Evolutionary conservation across 768 basidiomycete species (phyloP).

Genomic region (Cyathus striatus): DNA sequence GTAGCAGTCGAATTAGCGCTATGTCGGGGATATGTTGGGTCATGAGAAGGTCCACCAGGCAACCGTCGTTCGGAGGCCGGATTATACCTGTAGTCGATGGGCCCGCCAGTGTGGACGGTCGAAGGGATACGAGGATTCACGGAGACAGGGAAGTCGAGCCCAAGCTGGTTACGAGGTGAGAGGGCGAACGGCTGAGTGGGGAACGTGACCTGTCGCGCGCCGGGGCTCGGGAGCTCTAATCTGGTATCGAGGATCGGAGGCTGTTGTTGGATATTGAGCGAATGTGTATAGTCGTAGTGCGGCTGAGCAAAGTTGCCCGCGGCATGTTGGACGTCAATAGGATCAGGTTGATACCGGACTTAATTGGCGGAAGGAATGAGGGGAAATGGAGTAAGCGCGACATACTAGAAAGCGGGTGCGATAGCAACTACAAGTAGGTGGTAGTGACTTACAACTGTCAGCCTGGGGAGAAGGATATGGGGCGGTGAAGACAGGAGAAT

Average conservation of each 20-base stretch:
- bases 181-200: constrained; percentile 31
- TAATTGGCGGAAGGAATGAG: constrained; percentile 41
- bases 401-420: constrained; percentile 34
- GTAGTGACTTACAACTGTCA: constrained; percentile 53
- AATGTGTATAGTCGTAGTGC: constrained; percentile 46
- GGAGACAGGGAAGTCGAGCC: constrained; percentile 35
- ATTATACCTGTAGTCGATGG: constrained; percentile 32
- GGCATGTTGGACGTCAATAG: constrained; percentile 36
- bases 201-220: constrained; percentile 34
- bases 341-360: constrained; percentile 62
- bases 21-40: constrained; percentile 32
- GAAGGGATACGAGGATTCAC: constrained; percentile 37
- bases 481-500: constrained; percentile 62
- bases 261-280: constrained; percentile 34
- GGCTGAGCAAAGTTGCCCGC: constrained; percentile 43
- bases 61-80: constrained; percentile 37
- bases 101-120: constrained; percentile 25
- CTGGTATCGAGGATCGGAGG: constrained; percentile 42
- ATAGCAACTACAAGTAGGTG: too few relatives aligned
- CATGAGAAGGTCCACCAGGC: constrained; percentile 41
- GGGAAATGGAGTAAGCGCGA: constrained; percentile 24
- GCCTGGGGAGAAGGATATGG: constrained; percentile 40
- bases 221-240: constrained; percentile 37
- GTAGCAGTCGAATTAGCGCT: not conserved
- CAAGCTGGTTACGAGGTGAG: constrained; percentile 41